Base-by-base conservation (phyloP, 257 asterid species). In the Fraxinus anomala region DNA sequence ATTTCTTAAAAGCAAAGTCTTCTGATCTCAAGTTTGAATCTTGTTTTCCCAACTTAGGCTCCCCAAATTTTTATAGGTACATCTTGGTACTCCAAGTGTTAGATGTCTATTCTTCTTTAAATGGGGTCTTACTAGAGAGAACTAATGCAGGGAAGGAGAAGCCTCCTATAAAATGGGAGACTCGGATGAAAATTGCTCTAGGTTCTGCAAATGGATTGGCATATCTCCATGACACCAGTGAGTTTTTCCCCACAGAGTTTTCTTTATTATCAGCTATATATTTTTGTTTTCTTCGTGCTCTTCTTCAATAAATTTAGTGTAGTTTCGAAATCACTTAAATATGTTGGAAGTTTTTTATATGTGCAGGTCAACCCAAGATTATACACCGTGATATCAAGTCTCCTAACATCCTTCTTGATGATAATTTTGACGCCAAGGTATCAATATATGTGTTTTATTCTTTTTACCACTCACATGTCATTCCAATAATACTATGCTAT, bases 351-450 rank as follows among this genome's bases (percentile, higher is more conserved):
- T 78, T 81, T 23, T 39, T 59, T 85, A 69, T 59, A 70, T 70
- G 23, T 81, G 82, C 94, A 93, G 98, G 97, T 85, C 88, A 84
- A 65, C 97, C 98, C 80, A 94, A 87, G 88, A 87, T 94, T 80
- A 94, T 92, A 80, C 96, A 94, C 75, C 92, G 98, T 47, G 97
- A 94, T 84, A 91, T 94, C 88, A 94, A 94, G 87, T 91, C 98
- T 39, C 61, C 97, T 71, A 94, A 92, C 88, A 92, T 94, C 87
- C 96, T 92, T 73, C 87, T 92, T 39, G 98, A 88, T 80, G 83
- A 90, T 28, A 85, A 90, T 72, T 94, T 94, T 76, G 94, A 94
- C 82, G 90, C 98, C 42, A 94, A 92, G 95, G 98, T 89, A 73
- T 67, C 78, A 24, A 49, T 51, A 71, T 74, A 26, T 75, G 70